Evolutionary conservation across 2,329 filamentous ascomycete species (phyloP), one percentile per base, ranked within the genome.

Genomic region (Westerdykella sp.): DNA sequence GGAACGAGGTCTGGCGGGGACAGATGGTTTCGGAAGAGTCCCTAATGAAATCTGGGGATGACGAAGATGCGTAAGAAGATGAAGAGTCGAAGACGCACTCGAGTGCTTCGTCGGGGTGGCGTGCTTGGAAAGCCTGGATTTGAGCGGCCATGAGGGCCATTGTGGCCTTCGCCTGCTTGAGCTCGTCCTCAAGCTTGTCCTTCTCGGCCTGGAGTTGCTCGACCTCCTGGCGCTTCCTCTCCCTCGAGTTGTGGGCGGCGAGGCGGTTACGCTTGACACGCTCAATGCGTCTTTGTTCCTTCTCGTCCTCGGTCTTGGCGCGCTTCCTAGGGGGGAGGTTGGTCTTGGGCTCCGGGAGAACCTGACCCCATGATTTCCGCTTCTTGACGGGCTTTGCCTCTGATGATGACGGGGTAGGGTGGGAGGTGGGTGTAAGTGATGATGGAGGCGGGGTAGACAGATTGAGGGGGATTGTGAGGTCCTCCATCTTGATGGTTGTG

Each of bases 321-420:
- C 93, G 88, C 80, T 98, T 98, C 54, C 90, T 84, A 32, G 91
- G 91, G 48, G 91, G 91, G 6, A 97, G 81, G 63, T 91, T 94
- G 25, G 93, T 97, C 78, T 96, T 97, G 35, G 93, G 93, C 63
- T 94, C 87, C 14, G 93, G 93, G 34, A 97, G 81, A 66, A 95
- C 87, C 70, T 98, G 93, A 39, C 93, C 93, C 93, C 93, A 98
- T 39, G 93, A 97, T 73, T 97, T 98, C 60, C 93, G 79, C 80
- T 96, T 96, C 80, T 96, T 96, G 30, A 77, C 72, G 1, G 79
- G 76, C 73, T 87, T 93, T 12, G 57, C 45, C 41, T 50, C 50
- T 42, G 53, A 42, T 42, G 56, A 43, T 21, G 55, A 55, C 9
- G 48, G 54, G 30, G 50, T 43, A 36, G 55, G 39, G 40, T 57